Conservation (phyloP, 106 monocot genomes). For the Dendrobium officinale region DNA sequence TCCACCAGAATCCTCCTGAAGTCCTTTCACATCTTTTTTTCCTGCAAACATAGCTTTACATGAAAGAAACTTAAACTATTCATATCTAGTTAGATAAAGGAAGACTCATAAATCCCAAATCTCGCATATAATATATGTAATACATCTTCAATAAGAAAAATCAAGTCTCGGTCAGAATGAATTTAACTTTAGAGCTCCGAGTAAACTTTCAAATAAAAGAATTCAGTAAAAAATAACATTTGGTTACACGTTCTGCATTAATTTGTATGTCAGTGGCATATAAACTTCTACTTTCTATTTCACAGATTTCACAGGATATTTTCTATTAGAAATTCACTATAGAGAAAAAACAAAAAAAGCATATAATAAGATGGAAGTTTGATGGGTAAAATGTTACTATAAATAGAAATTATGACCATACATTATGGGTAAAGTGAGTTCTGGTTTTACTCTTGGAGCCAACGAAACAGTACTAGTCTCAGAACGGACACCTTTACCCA, state of each 20-base stretch:
- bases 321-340: background rate
- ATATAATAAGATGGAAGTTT: background rate
- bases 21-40: no score
- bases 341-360: background rate
- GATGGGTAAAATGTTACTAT: background rate
- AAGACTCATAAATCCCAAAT: background rate
- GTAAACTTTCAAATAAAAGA: background rate
- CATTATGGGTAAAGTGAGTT: constrained; percentile 81
- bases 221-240: background rate
- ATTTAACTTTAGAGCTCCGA: background rate
- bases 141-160: background rate
- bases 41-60: no score
- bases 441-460: constrained; percentile 87
- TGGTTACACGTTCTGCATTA: background rate
- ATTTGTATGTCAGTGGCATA: background rate
- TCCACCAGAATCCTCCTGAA: no score
- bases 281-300: background rate
- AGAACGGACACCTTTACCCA: constrained; percentile 62
- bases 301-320: background rate
- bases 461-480: constrained; percentile 64
- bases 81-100: background rate
- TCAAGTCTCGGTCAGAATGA: background rate
- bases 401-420: constrained; percentile 21
- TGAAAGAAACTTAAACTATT: background rate
- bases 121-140: background rate